Evolutionary conservation across 2,329 filamentous ascomycete genomes (phyloP), one percentile per base, ranked within the genome.

Genomic region (Colletotrichum incanum): DNA sequence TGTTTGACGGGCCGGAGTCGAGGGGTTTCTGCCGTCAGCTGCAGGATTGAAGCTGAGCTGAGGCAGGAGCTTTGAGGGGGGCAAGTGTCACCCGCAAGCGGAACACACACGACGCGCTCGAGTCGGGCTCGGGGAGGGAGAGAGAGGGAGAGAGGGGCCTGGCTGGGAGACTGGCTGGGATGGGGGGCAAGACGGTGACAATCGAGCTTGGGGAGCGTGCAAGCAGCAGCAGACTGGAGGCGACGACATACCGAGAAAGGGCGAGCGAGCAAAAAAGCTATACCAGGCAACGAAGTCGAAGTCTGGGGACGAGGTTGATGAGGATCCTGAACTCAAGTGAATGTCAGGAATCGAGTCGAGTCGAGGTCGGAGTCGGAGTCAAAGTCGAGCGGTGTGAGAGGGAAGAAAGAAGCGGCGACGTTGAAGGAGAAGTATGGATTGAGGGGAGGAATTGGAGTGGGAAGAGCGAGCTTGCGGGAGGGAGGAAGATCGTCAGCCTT

Each of bases 401-500:
- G 70, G 62, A 73, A 63, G 67, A 64, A 65, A 72, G 72, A 73
- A 73, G 70, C 72, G 70, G 65, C 70, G 65, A 67, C 56, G 66
- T 67, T 70, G 71, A 65, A 67, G 60, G 71, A 73, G 64, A 73
- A 67, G 71, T 73, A 73, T 71, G 67, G 67, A 69, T 66, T 55
- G 59, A 49, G 67, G 72, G 63, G 65, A 72, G 54, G 64, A 65
- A 39, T 37, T 72, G 62, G 72, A 65, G 73, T 68, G 61, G 73
- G 63, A 67, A 61, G 72, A 74, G 61, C 60, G 59, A 47, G 45
- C 67, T 55, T 71, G 47, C 54, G 67, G 60, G 67, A 74, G 71
- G 73, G 61, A 74, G 73, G 73, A 73, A 65, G 73, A 75, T 74
- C 72, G 73, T 75, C 73, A 74, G 74, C 74, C 74, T 73, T 75